A percentile compares a stretch with the other conserved stretches of the same genome.
These are phyloP conservation scores for Boehmeria nivea DNA, from an alignment of 306 rosid species.

Conservation along the genomic window DNA sequence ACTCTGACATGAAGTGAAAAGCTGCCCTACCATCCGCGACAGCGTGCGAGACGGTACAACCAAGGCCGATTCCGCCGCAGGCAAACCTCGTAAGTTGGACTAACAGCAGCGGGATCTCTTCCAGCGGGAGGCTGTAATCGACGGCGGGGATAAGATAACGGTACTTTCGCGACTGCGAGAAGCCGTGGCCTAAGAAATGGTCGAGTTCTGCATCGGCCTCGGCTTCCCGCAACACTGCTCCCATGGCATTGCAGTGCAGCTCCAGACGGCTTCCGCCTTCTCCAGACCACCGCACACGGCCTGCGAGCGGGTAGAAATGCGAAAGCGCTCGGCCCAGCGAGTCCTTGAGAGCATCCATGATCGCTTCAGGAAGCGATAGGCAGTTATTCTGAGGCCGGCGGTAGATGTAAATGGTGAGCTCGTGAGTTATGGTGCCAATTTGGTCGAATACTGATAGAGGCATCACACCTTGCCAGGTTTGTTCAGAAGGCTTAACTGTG, in stretches of 20 bases:
- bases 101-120: slow-evolving; percentile 40
- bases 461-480: not conserved
- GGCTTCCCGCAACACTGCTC: slow-evolving; percentile 61
- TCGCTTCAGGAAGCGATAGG: not conserved
- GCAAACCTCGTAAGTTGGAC: slow-evolving; percentile 47
- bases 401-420: slow-evolving; percentile 34
- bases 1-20: slow-evolving; percentile 34
- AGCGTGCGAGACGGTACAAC: slow-evolving; percentile 32
- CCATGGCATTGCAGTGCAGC: too few species aligned
- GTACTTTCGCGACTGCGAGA: too few species aligned
- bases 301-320: slow-evolving; percentile 59
- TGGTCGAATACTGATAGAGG: slow-evolving; percentile 9
- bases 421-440: not conserved
- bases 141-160: slow-evolving; percentile 19
- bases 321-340: slow-evolving; percentile 43
- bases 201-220: slow-evolving; percentile 25
- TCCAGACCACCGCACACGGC: slow-evolving; percentile 40
- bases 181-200: slow-evolving; percentile 21
- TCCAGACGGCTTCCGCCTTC: slow-evolving; percentile 36
- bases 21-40: slow-evolving; percentile 47
- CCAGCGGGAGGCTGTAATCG: slow-evolving; percentile 40
- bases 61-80: slow-evolving; percentile 46
- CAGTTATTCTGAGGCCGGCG: not conserved
- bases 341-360: slow-evolving; percentile 30
- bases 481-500: not conserved